Conservation (phyloP, 805 yeast genomes). For the Saccharomycopsis babjevae region DNA sequence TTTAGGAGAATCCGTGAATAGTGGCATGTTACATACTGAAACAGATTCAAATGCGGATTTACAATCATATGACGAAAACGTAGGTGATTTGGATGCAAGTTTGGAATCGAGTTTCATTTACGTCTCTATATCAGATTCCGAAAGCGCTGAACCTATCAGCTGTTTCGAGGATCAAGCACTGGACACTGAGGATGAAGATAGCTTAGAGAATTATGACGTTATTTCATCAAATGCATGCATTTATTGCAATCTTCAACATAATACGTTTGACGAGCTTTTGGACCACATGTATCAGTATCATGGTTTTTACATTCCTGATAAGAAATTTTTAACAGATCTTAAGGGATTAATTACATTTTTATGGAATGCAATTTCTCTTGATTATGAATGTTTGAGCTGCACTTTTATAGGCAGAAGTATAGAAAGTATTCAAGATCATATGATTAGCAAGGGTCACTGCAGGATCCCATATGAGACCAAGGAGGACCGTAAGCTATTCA, state of each 20-base stretch:
- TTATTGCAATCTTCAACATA: constrained; percentile 45
- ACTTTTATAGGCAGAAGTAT: constrained; percentile 72
- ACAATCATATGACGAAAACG: not conserved
- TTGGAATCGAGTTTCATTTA: not conserved
- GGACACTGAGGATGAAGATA: constrained; percentile 6
- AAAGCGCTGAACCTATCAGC: constrained; percentile 15
- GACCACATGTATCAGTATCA: constrained; percentile 70
- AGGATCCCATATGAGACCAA: constrained; percentile 78
- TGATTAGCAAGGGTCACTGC: constrained; percentile 78
- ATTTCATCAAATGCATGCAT: constrained; percentile 33
- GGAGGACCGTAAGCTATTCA: constrained; percentile 64
- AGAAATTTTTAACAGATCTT: constrained; percentile 52
- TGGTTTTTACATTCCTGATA: constrained; percentile 85
- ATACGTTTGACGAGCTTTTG: constrained; percentile 47
- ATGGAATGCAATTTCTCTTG: constrained; percentile 72
- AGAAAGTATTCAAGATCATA: constrained; percentile 84
- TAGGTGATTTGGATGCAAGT: not conserved
- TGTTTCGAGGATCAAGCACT: constrained; percentile 26
- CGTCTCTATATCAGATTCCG: not conserved
- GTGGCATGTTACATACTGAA: constrained; percentile 6
- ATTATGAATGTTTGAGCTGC: constrained; percentile 71
- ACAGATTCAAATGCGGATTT: constrained; percentile 14
- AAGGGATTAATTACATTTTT: constrained; percentile 66
- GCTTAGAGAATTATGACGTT: constrained; percentile 9
- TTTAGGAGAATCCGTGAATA: constrained; percentile 31